These are phyloP conservation scores for Leccinum variicolor DNA, from an alignment of 768 basidiomycete genomes.

Conservation along the genomic window DNA sequence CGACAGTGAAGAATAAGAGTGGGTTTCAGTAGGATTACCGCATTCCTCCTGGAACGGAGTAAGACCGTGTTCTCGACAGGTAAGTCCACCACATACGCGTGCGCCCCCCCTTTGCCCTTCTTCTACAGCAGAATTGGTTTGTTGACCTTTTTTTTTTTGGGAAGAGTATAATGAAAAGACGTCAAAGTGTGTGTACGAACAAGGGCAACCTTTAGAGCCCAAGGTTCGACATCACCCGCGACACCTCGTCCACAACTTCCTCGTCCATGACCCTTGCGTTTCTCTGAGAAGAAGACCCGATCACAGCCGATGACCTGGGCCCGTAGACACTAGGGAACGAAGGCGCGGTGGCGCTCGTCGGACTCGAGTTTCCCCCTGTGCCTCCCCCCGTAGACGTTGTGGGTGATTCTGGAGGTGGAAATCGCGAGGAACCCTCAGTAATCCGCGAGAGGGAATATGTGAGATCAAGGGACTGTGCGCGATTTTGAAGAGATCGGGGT, in stretches of 20 bases:
- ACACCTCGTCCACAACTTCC: constrained; percentile 64
- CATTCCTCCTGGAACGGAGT: constrained; percentile 19
- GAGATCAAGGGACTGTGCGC: constrained; percentile 87
- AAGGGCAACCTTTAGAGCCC: constrained; percentile 43
- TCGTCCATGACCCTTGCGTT: constrained; percentile 44
- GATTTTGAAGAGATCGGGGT: constrained; percentile 79
- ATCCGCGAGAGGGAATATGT: constrained; percentile 83
- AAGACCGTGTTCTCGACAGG: constrained; percentile 20
- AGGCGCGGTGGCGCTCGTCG: constrained; percentile 73
- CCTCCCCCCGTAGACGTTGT: constrained; percentile 72
- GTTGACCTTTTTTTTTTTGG: constrained; percentile 6
- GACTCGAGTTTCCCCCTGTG: constrained; percentile 73
- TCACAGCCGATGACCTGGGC: constrained; percentile 48
- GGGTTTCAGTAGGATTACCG: constrained; percentile 17
- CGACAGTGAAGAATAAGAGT: constrained; percentile 13
- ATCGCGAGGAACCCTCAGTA: constrained; percentile 59
- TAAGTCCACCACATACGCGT: constrained; percentile 16
- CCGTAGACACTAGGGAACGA: constrained; percentile 86
- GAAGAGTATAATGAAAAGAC: constrained; percentile 1
- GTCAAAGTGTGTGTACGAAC: constrained; percentile 13
- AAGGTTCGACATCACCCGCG: constrained; percentile 74
- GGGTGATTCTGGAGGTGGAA: constrained; percentile 74
- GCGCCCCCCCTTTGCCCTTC: constrained; percentile 1
- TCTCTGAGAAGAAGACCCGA: constrained; percentile 44
- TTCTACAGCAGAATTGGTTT: constrained; percentile 6